Evolutionary conservation across 768 basidiomycete genomes (phyloP), one percentile per base, ranked within the genome.

Genomic region (Boletus speciosus): DNA sequence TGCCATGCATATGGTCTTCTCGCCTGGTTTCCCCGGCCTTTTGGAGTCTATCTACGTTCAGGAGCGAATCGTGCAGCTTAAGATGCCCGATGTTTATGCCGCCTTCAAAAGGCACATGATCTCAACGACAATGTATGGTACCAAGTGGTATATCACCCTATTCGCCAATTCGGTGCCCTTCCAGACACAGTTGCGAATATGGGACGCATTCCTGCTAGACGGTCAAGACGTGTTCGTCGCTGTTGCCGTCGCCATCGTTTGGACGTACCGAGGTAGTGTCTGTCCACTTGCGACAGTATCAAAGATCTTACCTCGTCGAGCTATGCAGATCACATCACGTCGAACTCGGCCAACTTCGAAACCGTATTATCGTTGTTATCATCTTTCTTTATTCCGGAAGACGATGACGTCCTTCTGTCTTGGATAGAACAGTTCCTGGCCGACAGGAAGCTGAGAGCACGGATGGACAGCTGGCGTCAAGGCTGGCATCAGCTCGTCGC

Each of bases 61-160:
- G 67, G 96, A 99, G 67, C 83, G 88, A 42, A 79, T 97, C 41
- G 90, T 85, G 69, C 83, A 95, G 69, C 77, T 78, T 56, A 82
- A 90, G 76, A 88, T 98, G 86, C 97, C 97, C 0, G 85, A 82
- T 27, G 92, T 98, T 27, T 95, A 89, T 63, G 77, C 76, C 19
- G 85, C 90, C 19, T 94, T 98, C 73, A 82, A 85, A 74, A 86
- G 82, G 62, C 87, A 98, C 62, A 88, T 83, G 81, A 88, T 99
- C 54, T 90, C 90, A 8, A 94, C 93, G 12, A 95, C 94, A 29
- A 84, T 92, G 19, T 99, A 96, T 73, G 94, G 94, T 27, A 98
- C 96, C 2, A 98, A 98, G 71, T 98, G 97, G 97, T 99, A 98
- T 68, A 98, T 99, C 71, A 98, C 97, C 3, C 76, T 98, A 14